Percentiles rank a stretch among this genome's conserved stretches.
phyloP scores from a whole-genome alignment of 768 basidiomycete species.

The Nevesoporus exiguus region DNA sequence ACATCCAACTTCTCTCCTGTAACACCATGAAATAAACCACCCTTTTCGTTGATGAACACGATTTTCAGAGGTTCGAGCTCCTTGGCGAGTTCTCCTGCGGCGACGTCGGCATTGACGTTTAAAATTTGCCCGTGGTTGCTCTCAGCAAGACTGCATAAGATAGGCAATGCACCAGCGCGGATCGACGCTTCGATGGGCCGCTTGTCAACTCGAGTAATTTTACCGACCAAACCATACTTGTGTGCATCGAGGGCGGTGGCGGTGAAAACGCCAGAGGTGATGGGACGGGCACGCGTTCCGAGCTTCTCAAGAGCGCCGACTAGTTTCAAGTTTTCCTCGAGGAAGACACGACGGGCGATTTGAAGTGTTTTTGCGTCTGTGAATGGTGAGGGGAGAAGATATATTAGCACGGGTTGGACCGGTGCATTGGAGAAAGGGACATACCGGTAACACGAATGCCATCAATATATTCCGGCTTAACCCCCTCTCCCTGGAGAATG shows the following conservation, averaged over 20 bases:
- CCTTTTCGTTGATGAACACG: slow-evolving; percentile 97
- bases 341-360: slow-evolving; percentile 93
- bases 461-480: slow-evolving; percentile 95
- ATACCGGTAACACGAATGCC: slow-evolving; percentile 94
- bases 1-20: slow-evolving; percentile 94
- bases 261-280: slow-evolving; percentile 96
- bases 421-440: slow-evolving; percentile 21
- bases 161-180: slow-evolving; percentile 92
- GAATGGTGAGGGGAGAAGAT: background rate
- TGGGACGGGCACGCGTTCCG: slow-evolving; percentile 95
- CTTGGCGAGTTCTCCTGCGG: slow-evolving; percentile 96
- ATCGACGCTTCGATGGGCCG: slow-evolving; percentile 96
- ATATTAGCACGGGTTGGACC: background rate
- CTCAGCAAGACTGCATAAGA: slow-evolving; percentile 93
- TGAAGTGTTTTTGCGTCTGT: slow-evolving; percentile 90
- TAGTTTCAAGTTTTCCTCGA: slow-evolving; percentile 95
- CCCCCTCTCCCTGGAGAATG: slow-evolving; percentile 88
- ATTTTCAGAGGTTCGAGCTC: slow-evolving; percentile 99
- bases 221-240: slow-evolving; percentile 95
- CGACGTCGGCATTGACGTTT: slow-evolving; percentile 98
- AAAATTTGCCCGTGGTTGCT: slow-evolving; percentile 95
- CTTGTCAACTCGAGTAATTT: slow-evolving; percentile 93
- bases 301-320: slow-evolving; percentile 90
- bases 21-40: slow-evolving; percentile 95
- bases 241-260: slow-evolving; percentile 94